Percentiles rank a stretch among this genome's conserved stretches.
Conservation (phyloP, 805 yeast species). For the Saturnispora silvae region DNA sequence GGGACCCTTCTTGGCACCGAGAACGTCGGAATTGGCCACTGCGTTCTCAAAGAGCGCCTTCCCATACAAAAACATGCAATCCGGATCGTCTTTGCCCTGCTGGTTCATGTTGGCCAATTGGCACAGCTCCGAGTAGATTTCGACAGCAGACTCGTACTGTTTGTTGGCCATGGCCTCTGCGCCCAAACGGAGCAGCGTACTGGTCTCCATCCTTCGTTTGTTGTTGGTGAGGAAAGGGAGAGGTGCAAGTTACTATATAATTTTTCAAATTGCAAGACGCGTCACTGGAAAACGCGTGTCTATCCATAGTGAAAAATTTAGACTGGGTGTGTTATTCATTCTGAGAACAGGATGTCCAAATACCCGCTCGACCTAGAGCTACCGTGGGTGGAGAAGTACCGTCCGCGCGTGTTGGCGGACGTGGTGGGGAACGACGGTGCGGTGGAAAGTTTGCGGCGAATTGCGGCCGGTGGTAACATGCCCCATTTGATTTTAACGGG, state of each 20-base stretch:
- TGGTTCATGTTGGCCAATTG: slow-evolving; percentile 34
- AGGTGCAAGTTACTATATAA: too few relatives aligned
- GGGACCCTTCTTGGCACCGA: slow-evolving; percentile 39
- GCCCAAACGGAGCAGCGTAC: slow-evolving; percentile 46
- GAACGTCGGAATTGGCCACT: slow-evolving; percentile 60
- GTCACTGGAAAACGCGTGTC: neutral
- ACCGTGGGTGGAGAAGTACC: slow-evolving; percentile 82
- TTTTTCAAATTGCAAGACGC: too few relatives aligned
- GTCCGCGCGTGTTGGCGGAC: slow-evolving; percentile 71
- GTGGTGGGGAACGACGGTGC: slow-evolving; percentile 93
- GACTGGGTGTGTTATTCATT: too few relatives aligned
- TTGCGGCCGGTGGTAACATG: slow-evolving; percentile 90
- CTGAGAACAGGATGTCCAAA: slow-evolving; percentile 4
- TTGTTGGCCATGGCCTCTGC: slow-evolving; percentile 53
- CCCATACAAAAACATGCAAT: slow-evolving; percentile 66
- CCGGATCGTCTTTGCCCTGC: slow-evolving; percentile 59
- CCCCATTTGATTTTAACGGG: slow-evolving; percentile 96
- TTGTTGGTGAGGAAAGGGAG: too few relatives aligned
- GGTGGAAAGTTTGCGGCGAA: slow-evolving; percentile 67
- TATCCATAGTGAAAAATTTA: too few relatives aligned
- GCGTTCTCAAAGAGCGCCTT: slow-evolving; percentile 72
- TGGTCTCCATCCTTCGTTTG: too few relatives aligned
- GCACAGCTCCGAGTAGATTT: slow-evolving; percentile 66
- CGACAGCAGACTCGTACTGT: slow-evolving; percentile 59
- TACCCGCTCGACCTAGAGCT: slow-evolving; percentile 25